Conservation (phyloP, 139 green algal species). For the Chlorella sp. region DNA sequence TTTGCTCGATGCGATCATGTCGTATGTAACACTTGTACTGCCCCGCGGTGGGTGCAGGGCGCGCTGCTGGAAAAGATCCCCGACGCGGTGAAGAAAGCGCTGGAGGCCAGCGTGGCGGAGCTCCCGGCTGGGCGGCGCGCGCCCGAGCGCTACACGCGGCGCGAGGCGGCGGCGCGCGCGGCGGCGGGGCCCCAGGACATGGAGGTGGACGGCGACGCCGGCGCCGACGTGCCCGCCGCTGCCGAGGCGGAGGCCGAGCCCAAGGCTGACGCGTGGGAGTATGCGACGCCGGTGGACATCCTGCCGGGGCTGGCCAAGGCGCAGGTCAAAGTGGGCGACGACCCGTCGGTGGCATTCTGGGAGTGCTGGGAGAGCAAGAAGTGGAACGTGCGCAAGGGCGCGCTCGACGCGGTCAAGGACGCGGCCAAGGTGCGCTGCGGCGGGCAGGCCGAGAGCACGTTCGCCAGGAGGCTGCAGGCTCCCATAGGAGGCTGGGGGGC, state of each 20-base stretch:
- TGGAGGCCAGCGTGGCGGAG: slow-evolving; percentile 48
- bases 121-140: slow-evolving; percentile 27
- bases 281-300: slow-evolving; percentile 71
- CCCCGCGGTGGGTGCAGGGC: slow-evolving; percentile 67
- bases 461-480: too few relatives aligned
- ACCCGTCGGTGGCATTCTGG: slow-evolving; percentile 67
- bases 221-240: background rate
- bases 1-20: too few relatives aligned
- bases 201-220: slow-evolving; percentile 27
- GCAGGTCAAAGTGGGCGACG: slow-evolving; percentile 26
- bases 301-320: slow-evolving; percentile 44
- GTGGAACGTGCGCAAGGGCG: slow-evolving; percentile 79
- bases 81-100: slow-evolving; percentile 88
- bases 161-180: slow-evolving; percentile 59
- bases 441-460: too few relatives aligned
- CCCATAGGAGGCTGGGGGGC: too few relatives aligned
- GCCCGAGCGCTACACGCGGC: slow-evolving; percentile 66
- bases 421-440: slow-evolving; percentile 1
- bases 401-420: slow-evolving; percentile 40
- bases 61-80: slow-evolving; percentile 86
- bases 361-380: slow-evolving; percentile 80
- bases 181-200: slow-evolving; percentile 24
- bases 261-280: slow-evolving; percentile 80
- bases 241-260: slow-evolving; percentile 24
- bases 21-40: too few relatives aligned